Evolutionary conservation across 495 filamentous ascomycete genomes (phyloP).

Genomic region (Penicillium flavigenum): DNA sequence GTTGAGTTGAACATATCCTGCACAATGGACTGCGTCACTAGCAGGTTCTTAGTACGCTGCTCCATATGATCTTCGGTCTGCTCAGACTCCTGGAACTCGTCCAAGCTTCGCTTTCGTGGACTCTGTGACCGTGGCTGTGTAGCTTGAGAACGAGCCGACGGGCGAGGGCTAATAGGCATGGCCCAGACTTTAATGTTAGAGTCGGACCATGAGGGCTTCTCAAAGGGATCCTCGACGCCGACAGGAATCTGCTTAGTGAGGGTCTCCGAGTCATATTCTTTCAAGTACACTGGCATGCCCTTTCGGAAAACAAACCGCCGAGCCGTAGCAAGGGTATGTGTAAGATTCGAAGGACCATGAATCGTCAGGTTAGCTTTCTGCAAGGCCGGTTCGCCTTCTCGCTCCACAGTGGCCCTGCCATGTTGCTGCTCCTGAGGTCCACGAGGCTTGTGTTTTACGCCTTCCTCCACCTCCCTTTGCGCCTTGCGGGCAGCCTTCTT

Average conservation of each 20-base stretch:
- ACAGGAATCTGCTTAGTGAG: constrained; percentile 18
- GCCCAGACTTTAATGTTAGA: constrained; percentile 79
- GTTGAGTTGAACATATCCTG: constrained; percentile 78
- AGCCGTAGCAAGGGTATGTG: constrained; percentile 76
- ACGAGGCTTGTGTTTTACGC: background rate
- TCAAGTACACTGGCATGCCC: constrained; percentile 64
- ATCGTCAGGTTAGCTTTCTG: constrained; percentile 53
- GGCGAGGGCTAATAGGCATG: constrained; percentile 54
- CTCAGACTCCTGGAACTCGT: constrained; percentile 50
- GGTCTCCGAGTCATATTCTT: constrained; percentile 59
- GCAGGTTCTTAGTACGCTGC: constrained; percentile 41
- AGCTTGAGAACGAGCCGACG: constrained; percentile 4
- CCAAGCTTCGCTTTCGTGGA: constrained; percentile 61
- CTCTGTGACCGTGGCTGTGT: constrained; percentile 28
- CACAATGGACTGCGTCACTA: constrained; percentile 60
- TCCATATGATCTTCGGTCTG: constrained; percentile 12
- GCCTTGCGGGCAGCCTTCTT: constrained; percentile 25
- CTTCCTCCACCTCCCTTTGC: constrained; percentile 15
- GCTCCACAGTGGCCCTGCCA: constrained; percentile 3
- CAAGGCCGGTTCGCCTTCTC: constrained; percentile 13
- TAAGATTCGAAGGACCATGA: constrained; percentile 74
- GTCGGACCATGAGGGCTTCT: constrained; percentile 70
- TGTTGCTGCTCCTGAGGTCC: background rate
- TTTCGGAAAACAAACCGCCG: constrained; percentile 86
- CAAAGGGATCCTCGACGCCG: constrained; percentile 34